phyloP scores from a whole-genome alignment of 2,329 filamentous ascomycete species.

The Stachybotrys chartarum region DNA sequence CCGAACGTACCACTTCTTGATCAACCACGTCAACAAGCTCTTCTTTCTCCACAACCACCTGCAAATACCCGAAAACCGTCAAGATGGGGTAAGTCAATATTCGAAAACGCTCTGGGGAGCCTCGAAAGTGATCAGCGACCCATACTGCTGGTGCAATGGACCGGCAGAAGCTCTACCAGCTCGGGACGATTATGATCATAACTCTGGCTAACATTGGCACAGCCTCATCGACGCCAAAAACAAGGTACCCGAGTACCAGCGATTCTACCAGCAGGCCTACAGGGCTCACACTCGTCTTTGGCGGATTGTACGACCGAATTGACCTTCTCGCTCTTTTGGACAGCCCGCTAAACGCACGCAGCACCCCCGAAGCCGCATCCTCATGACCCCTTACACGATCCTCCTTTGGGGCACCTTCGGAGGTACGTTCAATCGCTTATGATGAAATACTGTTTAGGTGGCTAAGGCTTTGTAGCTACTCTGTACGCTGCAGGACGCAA shows the following conservation, averaged over 20 bases:
- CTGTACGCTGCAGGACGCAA: constrained; percentile 71
- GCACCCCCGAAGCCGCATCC: constrained; percentile 56
- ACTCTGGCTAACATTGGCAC: constrained; percentile 19
- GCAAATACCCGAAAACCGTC: constrained; percentile 13
- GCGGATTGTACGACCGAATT: constrained; percentile 58
- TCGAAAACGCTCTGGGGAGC: background rate
- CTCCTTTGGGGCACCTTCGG: constrained; percentile 55
- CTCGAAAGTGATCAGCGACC: background rate
- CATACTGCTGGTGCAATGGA: background rate
- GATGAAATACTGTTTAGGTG: background rate
- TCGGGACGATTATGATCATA: constrained; percentile 7
- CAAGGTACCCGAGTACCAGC: constrained; percentile 69
- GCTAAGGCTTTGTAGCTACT: constrained; percentile 27
- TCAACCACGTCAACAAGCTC: background rate
- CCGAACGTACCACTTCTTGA: constrained; percentile 17
- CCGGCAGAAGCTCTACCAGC: background rate
- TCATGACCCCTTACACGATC: constrained; percentile 63
- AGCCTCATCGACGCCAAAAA: constrained; percentile 66
- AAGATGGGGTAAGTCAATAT: constrained; percentile 32
- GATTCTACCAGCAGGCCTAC: constrained; percentile 67
- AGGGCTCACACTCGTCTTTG: constrained; percentile 63
- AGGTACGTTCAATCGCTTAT: constrained; percentile 38
- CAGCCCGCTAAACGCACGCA: constrained; percentile 23
- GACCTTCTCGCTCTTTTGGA: constrained; percentile 1
- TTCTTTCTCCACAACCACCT: constrained; percentile 12